These are phyloP conservation scores for Schoenoplectus triqueter DNA, from an alignment of 202 grass and related monocot species.

Conservation along the genomic window DNA sequence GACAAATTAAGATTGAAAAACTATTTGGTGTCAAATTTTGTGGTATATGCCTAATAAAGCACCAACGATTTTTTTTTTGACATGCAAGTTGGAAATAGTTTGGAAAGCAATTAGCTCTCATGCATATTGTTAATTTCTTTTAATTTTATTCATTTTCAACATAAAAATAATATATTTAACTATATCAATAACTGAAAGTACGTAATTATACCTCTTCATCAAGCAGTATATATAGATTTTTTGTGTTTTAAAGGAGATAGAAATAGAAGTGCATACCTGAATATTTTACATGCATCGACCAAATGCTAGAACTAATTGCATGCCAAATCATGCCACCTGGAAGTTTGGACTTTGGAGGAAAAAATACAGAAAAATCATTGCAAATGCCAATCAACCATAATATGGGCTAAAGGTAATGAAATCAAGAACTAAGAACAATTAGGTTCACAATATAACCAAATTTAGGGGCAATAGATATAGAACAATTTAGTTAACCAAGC, in stretches of 20 bases:
- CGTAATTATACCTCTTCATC: background rate
- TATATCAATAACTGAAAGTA: background rate
- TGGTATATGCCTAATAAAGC: background rate
- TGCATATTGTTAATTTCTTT: background rate
- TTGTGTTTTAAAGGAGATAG: background rate
- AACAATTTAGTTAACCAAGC: background rate
- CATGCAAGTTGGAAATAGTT: background rate
- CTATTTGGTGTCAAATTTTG: background rate
- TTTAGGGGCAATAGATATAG: background rate
- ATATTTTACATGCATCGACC: background rate
- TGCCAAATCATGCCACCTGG: constrained; percentile 14
- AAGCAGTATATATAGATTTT: background rate
- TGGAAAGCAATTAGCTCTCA: background rate
- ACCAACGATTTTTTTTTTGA: background rate
- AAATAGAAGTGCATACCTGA: background rate
- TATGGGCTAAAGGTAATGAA: background rate
- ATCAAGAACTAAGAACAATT: background rate
- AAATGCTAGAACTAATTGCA: background rate
- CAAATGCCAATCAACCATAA: background rate
- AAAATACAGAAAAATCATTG: background rate
- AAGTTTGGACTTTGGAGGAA: background rate
- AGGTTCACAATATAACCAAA: background rate
- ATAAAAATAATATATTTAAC: background rate
- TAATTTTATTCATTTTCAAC: background rate
- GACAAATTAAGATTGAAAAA: background rate